These are phyloP conservation scores for Ambrosia artemisiifolia DNA, from an alignment of 129 eudicot genomes.

Conservation along the genomic window DNA sequence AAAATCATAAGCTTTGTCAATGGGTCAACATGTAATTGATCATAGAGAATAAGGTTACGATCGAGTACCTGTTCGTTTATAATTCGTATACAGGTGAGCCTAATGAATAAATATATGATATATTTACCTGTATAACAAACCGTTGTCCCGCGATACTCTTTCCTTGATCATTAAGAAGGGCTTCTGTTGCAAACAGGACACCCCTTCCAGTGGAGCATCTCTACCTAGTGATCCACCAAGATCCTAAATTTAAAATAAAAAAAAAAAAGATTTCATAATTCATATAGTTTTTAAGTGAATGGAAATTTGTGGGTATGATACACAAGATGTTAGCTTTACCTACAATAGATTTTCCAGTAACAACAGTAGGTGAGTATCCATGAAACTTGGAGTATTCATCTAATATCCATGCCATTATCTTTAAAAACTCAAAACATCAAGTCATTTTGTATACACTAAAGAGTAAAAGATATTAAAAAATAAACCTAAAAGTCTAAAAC, in stretches of 20 bases:
- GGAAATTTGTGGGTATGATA: neutral
- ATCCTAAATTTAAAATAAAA: conserved; percentile 41
- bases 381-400: conserved; percentile 98
- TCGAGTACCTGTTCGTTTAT: neutral
- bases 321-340: conserved; percentile 22
- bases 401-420: conserved; percentile 97
- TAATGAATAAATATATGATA: neutral
- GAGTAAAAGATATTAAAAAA: neutral
- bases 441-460: neutral
- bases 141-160: conserved; percentile 71
- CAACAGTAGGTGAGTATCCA: conserved; percentile 96
- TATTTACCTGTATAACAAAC: conserved; percentile 67
- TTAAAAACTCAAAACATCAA: conserved; percentile 20
- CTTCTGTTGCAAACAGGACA: conserved; percentile 87
- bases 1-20: neutral
- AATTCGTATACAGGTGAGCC: neutral
- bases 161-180: conserved; percentile 79
- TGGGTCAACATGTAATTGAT: neutral
- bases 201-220: conserved; percentile 97
- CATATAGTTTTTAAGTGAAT: neutral
- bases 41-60: neutral
- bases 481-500: too few relatives aligned
- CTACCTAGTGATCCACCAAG: conserved; percentile 98
- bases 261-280: neutral
- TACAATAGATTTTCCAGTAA: conserved; percentile 90